These are phyloP conservation scores for Prunus kanzakura DNA, from an alignment of 306 rosid species.

Conservation along the genomic window DNA sequence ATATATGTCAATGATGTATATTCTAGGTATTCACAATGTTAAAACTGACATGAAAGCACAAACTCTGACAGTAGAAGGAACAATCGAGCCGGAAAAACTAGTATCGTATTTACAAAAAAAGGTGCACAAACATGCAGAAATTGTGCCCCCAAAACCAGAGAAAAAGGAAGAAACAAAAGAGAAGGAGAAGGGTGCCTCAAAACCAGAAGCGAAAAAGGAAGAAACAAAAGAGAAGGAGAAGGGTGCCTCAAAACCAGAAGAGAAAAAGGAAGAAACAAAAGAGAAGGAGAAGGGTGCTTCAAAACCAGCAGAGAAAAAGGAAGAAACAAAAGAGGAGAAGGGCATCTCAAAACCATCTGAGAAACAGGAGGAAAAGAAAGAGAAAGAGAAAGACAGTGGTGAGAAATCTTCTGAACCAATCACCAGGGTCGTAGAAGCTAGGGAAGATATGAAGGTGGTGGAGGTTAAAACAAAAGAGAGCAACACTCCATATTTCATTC, in stretches of 20 bases:
- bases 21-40: slow-evolving; percentile 54
- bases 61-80: slow-evolving; percentile 61
- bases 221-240: slow-evolving; percentile 26
- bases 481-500: slow-evolving; percentile 66
- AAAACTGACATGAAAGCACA: slow-evolving; percentile 63
- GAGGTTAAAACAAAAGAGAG: slow-evolving; percentile 45
- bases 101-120: slow-evolving; percentile 45
- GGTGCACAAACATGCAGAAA: slow-evolving; percentile 62
- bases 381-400: neutral
- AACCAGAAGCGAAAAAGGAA: slow-evolving; percentile 29
- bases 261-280: neutral
- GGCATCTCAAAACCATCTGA: too few relatives aligned
- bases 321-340: neutral
- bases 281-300: neutral
- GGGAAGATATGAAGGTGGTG: slow-evolving; percentile 26
- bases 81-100: slow-evolving; percentile 61
- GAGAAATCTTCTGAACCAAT: slow-evolving; percentile 18
- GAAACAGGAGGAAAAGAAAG: neutral
- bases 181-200: slow-evolving; percentile 7
- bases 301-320: neutral
- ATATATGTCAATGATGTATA: neutral
- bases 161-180: slow-evolving; percentile 35
- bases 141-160: slow-evolving; percentile 37
- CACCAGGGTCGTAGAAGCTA: slow-evolving; percentile 24
- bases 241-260: neutral